Conservation (phyloP, 768 basidiomycete species). For the Leccinum subtestaceum region DNA sequence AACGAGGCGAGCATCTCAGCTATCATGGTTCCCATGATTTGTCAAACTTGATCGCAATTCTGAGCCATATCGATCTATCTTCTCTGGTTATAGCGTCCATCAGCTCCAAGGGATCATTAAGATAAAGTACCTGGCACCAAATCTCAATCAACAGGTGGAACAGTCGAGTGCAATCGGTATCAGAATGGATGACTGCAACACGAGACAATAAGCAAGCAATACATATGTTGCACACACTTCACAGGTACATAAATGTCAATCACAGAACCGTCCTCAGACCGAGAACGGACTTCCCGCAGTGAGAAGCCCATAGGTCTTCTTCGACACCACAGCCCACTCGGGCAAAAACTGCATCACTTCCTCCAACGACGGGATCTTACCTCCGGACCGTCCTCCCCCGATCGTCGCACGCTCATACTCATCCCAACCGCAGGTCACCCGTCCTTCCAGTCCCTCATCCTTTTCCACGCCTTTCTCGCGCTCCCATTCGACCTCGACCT, state of each 20-base stretch:
- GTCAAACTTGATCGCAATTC: too few relatives aligned
- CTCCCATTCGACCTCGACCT: conserved; percentile 53
- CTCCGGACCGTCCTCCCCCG: conserved; percentile 39
- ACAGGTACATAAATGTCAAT: neutral
- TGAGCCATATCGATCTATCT: too few relatives aligned
- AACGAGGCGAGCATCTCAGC: too few relatives aligned
- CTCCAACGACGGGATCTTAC: conserved; percentile 66
- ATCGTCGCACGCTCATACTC: conserved; percentile 60
- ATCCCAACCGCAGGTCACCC: conserved; percentile 63
- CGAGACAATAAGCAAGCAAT: too few relatives aligned
- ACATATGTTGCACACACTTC: too few relatives aligned
- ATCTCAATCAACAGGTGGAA: too few relatives aligned
- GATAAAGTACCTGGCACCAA: too few relatives aligned
- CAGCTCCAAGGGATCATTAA: too few relatives aligned
- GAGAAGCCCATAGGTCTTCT: conserved; percentile 54
- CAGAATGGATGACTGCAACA: too few relatives aligned
- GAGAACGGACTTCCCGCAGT: conserved; percentile 39
- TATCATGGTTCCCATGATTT: too few relatives aligned
- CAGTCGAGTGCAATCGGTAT: too few relatives aligned
- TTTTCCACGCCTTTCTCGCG: conserved; percentile 7
- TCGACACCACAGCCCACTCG: conserved; percentile 63
- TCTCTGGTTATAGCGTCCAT: too few relatives aligned
- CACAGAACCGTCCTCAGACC: conserved; percentile 13
- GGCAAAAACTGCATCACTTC: conserved; percentile 65
- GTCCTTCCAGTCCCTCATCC: conserved; percentile 34